Conservation (phyloP, 805 yeast genomes). For the Saturnispora besseyi region DNA sequence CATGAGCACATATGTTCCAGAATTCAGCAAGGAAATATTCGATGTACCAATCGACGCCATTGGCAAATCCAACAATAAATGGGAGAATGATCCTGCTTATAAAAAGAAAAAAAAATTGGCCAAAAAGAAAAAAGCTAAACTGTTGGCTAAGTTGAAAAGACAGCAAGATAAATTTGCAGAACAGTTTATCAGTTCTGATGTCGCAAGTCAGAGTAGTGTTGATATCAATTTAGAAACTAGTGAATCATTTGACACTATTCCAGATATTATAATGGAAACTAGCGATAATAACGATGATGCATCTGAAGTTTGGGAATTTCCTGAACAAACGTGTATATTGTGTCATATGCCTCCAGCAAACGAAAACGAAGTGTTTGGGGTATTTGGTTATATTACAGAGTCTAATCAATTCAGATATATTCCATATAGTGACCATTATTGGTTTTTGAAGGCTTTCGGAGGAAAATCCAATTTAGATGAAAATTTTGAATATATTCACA, state of each 20-base stretch:
- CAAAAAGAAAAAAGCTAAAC: conserved; percentile 54
- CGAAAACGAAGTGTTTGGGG: conserved; percentile 62
- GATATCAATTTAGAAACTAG: background rate
- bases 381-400: conserved; percentile 52
- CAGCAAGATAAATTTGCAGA: conserved; percentile 73
- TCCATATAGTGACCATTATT: conserved; percentile 49
- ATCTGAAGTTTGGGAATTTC: conserved; percentile 50
- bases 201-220: background rate
- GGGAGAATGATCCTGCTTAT: conserved; percentile 30
- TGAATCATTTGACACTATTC: conserved; percentile 1
- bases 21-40: conserved; percentile 12
- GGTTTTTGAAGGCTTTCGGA: conserved; percentile 57
- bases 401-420: conserved; percentile 53
- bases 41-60: background rate
- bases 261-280: conserved; percentile 24
- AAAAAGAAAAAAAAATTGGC: conserved; percentile 63
- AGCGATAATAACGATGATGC: conserved; percentile 11
- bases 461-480: conserved; percentile 36
- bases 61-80: conserved; percentile 6
- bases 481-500: conserved; percentile 1
- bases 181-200: conserved; percentile 18
- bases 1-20: conserved; percentile 2
- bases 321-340: conserved; percentile 66
- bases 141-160: conserved; percentile 68
- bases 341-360: conserved; percentile 65